A percentile compares a stretch with the other conserved stretches of the same genome.
Evolutionary conservation across 164 flowering plant genomes (phyloP).

Genomic region (Berberis vulgaris): DNA sequence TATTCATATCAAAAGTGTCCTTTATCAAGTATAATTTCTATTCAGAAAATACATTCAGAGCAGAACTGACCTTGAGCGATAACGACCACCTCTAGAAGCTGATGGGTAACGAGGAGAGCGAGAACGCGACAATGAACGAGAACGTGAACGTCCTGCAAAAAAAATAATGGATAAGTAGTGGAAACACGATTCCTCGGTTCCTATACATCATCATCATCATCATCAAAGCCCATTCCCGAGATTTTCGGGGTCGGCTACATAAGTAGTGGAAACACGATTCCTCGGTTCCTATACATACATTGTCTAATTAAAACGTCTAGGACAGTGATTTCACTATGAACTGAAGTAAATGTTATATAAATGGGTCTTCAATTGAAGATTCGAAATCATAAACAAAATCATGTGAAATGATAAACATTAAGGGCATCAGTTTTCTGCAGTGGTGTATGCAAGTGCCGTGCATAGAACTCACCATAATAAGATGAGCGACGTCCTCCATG

Average conservation of each 20-base stretch:
- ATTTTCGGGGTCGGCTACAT: too few relatives aligned
- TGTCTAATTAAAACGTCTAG: too few relatives aligned
- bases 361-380: too few relatives aligned
- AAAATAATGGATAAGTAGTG: background rate
- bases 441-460: background rate
- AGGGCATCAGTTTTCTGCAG: too few relatives aligned
- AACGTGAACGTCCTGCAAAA: conserved; percentile 53
- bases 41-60: background rate
- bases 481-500: conserved; percentile 54
- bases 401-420: too few relatives aligned
- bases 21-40: too few relatives aligned
- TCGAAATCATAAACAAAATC: too few relatives aligned
- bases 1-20: background rate
- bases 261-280: background rate
- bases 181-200: background rate
- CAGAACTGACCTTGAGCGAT: conserved; percentile 56
- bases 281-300: too few relatives aligned
- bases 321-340: too few relatives aligned
- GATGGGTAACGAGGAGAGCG: conserved; percentile 62
- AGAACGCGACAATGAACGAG: conserved; percentile 58
- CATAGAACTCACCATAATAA: conserved; percentile 38
- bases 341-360: too few relatives aligned
- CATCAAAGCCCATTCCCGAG: too few relatives aligned
- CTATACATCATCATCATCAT: too few relatives aligned
- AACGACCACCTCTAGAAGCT: conserved; percentile 42